Conservation (phyloP, 208 protist species). For the Wallacemonas sp. region DNA sequence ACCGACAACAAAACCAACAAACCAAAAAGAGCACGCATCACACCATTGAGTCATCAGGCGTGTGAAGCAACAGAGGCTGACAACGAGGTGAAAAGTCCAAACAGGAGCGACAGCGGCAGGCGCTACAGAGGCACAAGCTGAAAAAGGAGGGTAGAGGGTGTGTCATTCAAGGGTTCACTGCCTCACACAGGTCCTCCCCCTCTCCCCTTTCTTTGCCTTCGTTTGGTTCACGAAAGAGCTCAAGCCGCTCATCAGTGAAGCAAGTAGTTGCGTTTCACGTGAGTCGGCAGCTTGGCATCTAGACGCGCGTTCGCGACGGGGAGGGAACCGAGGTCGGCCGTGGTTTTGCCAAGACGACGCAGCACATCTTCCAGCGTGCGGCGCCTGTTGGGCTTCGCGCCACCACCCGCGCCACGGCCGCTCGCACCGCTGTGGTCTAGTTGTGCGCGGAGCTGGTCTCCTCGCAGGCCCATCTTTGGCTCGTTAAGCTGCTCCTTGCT, state of each 20-base stretch:
- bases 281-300: conserved; percentile 83
- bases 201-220: conserved; percentile 5
- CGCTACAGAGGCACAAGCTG: no score
- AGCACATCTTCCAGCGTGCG: conserved; percentile 90
- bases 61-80: no score
- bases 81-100: background rate
- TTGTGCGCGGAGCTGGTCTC: conserved; percentile 82
- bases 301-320: conserved; percentile 82
- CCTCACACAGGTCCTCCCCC: background rate
- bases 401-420: conserved; percentile 1
- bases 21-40: background rate
- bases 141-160: no score
- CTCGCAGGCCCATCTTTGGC: conserved; percentile 88
- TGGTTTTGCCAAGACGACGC: conserved; percentile 74
- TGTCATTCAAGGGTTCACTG: no score
- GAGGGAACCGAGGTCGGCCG: conserved; percentile 75
- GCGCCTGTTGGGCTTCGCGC: conserved; percentile 39
- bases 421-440: conserved; percentile 24
- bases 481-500: conserved; percentile 89
- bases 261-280: conserved; percentile 83
- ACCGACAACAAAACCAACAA: background rate
- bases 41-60: no score
- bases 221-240: background rate
- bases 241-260: conserved; percentile 54
- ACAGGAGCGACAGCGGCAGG: background rate